Conservation (phyloP, 2,329 filamentous ascomycete species). For the Zymoseptoria passerinii region DNA sequence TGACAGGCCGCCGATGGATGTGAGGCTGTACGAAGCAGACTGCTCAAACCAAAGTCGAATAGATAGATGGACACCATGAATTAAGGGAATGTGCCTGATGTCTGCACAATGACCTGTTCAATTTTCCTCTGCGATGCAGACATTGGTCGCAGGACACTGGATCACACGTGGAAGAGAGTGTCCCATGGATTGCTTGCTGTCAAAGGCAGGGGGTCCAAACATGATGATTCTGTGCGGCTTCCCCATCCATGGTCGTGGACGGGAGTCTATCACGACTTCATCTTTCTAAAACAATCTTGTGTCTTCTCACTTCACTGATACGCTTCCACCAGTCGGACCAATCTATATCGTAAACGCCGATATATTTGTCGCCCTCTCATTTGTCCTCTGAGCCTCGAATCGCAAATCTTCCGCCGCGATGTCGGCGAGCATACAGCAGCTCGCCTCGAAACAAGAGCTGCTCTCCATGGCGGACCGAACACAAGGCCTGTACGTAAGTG, state of each 20-base stretch:
- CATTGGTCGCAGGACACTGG: too few species aligned
- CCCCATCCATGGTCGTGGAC: not conserved
- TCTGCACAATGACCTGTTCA: not conserved
- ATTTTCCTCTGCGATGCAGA: too few species aligned
- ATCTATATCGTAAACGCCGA: not conserved
- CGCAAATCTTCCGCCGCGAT: not conserved
- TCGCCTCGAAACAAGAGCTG: not conserved
- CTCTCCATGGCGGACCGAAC: not conserved
- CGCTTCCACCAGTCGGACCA: not conserved
- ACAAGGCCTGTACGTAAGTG: not conserved
- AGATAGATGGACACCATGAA: not conserved
- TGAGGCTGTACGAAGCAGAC: not conserved
- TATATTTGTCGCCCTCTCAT: not conserved
- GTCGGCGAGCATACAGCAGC: not conserved
- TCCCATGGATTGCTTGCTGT: not conserved
- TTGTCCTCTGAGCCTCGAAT: not conserved
- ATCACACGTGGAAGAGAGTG: too few species aligned
- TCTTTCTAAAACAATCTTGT: not conserved
- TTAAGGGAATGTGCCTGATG: not conserved
- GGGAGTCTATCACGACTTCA: not conserved
- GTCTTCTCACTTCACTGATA: not conserved
- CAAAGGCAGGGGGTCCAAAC: not conserved
- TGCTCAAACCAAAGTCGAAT: not conserved
- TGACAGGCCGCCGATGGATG: not conserved
- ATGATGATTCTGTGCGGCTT: not conserved